phyloP scores from a whole-genome alignment of 1,139 yeast genomes.

The Lodderomyces margitis region DNA sequence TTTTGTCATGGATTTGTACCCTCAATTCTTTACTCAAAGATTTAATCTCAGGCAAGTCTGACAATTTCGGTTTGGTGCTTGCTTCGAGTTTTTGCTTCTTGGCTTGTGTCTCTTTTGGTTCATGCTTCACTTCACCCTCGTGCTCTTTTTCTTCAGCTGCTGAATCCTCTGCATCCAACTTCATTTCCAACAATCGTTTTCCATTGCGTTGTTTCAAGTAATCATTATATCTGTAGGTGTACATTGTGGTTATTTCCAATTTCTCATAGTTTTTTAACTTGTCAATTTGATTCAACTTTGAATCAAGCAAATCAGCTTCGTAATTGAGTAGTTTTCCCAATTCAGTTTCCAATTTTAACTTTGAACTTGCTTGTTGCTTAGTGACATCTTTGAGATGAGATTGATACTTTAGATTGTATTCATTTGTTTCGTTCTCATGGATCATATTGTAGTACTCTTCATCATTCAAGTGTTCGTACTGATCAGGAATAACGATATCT shows the following conservation, averaged over 20 bases:
- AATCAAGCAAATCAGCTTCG: slow-evolving; percentile 34
- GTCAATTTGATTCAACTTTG: slow-evolving; percentile 36
- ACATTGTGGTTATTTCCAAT: slow-evolving; percentile 16
- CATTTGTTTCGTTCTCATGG: slow-evolving; percentile 16
- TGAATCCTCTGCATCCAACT: slow-evolving; percentile 7
- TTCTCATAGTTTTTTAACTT: slow-evolving; percentile 23
- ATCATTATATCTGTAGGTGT: slow-evolving; percentile 36
- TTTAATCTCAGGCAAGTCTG: slow-evolving; percentile 16
- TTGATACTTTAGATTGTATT: slow-evolving; percentile 21
- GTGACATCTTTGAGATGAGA: slow-evolving; percentile 17
- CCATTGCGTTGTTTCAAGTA: slow-evolving; percentile 36
- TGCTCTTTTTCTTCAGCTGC: slow-evolving; percentile 3
- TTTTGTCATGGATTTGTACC: slow-evolving; percentile 27
- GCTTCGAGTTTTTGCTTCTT: slow-evolving; percentile 4
- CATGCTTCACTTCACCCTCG: background rate
- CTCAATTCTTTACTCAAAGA: slow-evolving; percentile 6
- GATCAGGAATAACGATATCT: slow-evolving; percentile 16
- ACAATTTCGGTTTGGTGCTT: slow-evolving; percentile 9
- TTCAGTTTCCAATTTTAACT: slow-evolving; percentile 16
- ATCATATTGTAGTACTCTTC: slow-evolving; percentile 30
- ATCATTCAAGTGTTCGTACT: slow-evolving; percentile 31
- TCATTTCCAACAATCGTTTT: slow-evolving; percentile 27
- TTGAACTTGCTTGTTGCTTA: slow-evolving; percentile 21
- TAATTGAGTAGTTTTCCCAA: slow-evolving; percentile 24
- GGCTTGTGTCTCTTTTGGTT: slow-evolving; percentile 6